phyloP scores from a whole-genome alignment of 331 rosid genomes.

The Cucumis variabilis region DNA sequence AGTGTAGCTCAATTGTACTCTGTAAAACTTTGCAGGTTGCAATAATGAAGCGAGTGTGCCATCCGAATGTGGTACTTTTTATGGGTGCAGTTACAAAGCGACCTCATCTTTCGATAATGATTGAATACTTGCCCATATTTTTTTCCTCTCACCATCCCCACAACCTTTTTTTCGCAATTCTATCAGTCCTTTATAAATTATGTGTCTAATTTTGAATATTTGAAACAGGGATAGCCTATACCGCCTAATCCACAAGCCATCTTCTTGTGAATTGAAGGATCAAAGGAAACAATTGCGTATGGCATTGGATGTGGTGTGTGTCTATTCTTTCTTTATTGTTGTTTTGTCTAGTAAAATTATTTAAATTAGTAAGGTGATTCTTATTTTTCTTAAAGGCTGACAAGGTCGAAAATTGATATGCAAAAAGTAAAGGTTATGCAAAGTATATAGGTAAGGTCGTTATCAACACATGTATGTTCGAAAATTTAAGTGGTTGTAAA shows the following conservation, averaged over 20 bases:
- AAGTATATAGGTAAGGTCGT: too few relatives aligned
- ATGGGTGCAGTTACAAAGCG: slow-evolving; percentile 98
- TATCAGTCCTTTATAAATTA: neutral
- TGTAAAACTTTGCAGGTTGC: slow-evolving; percentile 69
- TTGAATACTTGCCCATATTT: slow-evolving; percentile 92
- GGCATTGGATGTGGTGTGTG: slow-evolving; percentile 94
- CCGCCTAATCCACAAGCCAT: slow-evolving; percentile 90
- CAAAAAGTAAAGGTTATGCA: too few relatives aligned
- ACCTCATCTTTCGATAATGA: slow-evolving; percentile 91
- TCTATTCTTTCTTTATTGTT: neutral
- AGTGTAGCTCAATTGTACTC: slow-evolving; percentile 23
- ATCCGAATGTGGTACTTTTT: slow-evolving; percentile 97
- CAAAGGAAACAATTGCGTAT: slow-evolving; percentile 82
- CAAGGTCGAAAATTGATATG: too few relatives aligned
- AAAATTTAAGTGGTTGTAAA: too few relatives aligned
- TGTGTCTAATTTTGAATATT: slow-evolving; percentile 5
- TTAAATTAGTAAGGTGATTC: neutral
- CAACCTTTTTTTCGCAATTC: neutral
- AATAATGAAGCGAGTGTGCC: slow-evolving; percentile 97
- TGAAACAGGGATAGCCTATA: slow-evolving; percentile 82
- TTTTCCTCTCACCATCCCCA: neutral
- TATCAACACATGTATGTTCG: too few relatives aligned
- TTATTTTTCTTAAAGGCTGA: slow-evolving; percentile 66
- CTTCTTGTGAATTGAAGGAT: slow-evolving; percentile 80
- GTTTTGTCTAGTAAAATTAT: neutral